Percentiles rank a stretch among this genome's conserved stretches.
phyloP scores from a whole-genome alignment of 192 early-diverging fungal genomes.

The Rhizophlyctis rosea region DNA sequence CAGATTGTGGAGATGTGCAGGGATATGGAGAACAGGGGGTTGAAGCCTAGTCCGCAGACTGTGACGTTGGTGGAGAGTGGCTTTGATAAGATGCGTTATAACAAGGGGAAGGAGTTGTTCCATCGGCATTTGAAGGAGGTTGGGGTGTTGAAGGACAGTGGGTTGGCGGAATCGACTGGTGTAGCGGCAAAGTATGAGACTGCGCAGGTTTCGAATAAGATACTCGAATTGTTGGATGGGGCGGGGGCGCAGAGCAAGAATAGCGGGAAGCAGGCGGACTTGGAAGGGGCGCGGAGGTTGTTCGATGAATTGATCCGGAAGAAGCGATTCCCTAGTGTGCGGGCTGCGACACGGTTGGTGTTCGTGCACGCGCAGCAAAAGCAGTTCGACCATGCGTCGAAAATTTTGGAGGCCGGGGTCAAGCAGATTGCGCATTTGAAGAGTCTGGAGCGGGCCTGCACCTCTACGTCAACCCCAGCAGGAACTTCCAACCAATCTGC shows the following conservation, averaged over 20 bases:
- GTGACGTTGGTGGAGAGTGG: neutral
- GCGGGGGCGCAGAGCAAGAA: no score
- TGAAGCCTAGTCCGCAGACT: neutral
- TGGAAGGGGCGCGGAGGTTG: neutral
- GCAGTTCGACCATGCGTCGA: neutral
- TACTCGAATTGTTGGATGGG: no score
- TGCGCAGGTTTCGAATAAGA: no score
- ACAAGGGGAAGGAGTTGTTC: neutral
- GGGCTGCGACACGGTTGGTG: neutral
- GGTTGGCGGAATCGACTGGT: neutral
- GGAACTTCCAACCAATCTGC: no score
- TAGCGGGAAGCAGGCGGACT: neutral
- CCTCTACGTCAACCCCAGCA: neutral
- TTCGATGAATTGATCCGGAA: neutral
- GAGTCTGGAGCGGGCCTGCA: neutral
- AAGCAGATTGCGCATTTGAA: no score
- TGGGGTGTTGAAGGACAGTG: neutral
- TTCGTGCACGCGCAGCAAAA: neutral
- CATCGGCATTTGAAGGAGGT: neutral
- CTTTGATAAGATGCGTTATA: neutral
- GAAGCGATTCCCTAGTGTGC: neutral
- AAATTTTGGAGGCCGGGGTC: neutral
- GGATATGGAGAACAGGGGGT: neutral
- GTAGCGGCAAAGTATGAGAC: no score
- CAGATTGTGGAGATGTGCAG: no score